phyloP scores from a whole-genome alignment of 805 yeast species.

The Sugiyamaella marilandica region DNA sequence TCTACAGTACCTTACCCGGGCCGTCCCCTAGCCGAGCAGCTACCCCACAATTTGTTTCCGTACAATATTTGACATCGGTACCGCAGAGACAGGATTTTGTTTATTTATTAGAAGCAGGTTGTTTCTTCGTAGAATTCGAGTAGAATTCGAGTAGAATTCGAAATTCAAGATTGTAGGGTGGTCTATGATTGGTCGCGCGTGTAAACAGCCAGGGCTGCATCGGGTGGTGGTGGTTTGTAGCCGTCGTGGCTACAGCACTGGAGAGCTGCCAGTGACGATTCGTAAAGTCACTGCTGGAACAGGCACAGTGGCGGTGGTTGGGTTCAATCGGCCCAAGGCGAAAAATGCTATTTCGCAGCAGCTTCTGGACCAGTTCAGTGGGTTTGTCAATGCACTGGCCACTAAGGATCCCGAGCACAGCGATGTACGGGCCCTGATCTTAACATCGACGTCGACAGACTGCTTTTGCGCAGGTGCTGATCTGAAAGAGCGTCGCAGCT shows the following conservation, averaged over 20 bases:
- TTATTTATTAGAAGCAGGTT: too few species aligned
- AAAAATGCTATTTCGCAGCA: slow-evolving; percentile 31
- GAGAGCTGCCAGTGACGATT: background rate
- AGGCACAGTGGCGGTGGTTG: slow-evolving; percentile 23
- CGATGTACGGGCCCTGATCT: slow-evolving; percentile 24
- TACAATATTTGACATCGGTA: too few species aligned
- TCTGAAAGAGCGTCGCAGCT: slow-evolving; percentile 35
- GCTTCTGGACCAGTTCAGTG: slow-evolving; percentile 26
- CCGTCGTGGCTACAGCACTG: background rate
- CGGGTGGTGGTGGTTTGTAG: too few species aligned
- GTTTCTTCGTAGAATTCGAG: too few species aligned
- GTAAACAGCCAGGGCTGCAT: too few species aligned
- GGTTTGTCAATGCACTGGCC: slow-evolving; percentile 22
- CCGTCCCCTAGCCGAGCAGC: too few species aligned
- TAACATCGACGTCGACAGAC: slow-evolving; percentile 24
- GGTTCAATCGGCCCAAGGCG: slow-evolving; percentile 31
- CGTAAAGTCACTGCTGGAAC: background rate
- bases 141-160: too few species aligned
- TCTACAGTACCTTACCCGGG: too few species aligned
- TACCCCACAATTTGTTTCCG: too few species aligned
- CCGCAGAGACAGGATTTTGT: too few species aligned
- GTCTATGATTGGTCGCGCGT: too few species aligned
- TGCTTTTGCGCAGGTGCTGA: slow-evolving; percentile 40
- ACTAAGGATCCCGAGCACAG: slow-evolving; percentile 10
- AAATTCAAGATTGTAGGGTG: too few species aligned